These are phyloP conservation scores for Verticillium alfalfae DNA, from an alignment of 2,329 filamentous ascomycete species.

Conservation along the genomic window DNA sequence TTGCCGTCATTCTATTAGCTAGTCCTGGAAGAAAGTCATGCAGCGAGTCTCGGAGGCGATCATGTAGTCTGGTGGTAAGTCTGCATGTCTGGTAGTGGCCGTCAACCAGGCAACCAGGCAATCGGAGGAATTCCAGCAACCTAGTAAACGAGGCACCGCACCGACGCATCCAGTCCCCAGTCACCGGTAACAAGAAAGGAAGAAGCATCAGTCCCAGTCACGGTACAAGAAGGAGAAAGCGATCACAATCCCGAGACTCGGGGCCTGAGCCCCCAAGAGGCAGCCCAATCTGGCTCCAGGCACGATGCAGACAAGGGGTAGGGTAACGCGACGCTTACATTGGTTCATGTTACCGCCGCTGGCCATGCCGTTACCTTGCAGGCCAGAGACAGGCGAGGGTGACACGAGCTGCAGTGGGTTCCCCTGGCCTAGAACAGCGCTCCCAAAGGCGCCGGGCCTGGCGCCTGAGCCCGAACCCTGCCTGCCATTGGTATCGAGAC, in stretches of 20 bases:
- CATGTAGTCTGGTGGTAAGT: constrained; percentile 89
- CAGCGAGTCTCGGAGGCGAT: constrained; percentile 83
- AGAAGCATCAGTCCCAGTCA: neutral
- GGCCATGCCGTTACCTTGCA: constrained; percentile 54
- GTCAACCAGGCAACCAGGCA: constrained; percentile 79
- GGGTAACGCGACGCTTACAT: constrained; percentile 49
- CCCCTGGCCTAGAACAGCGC: constrained; percentile 37
- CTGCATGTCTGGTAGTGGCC: constrained; percentile 88
- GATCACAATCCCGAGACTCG: neutral
- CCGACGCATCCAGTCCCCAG: no score
- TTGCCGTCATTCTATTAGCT: constrained; percentile 82
- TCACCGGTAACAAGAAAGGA: no score
- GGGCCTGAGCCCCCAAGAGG: neutral
- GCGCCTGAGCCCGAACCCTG: neutral
- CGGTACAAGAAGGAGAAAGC: neutral
- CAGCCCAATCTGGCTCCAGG: constrained; percentile 8
- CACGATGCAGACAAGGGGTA: constrained; percentile 4
- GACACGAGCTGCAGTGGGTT: constrained; percentile 64
- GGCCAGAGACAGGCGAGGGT: constrained; percentile 62
- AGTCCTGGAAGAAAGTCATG: constrained; percentile 94
- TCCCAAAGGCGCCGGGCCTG: constrained; percentile 8
- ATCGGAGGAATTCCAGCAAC: constrained; percentile 74
- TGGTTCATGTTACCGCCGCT: constrained; percentile 59
- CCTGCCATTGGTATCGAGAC: neutral
- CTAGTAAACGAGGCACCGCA: constrained; percentile 39